Base-by-base conservation (phyloP, 129 eudicot genomes). In the Deinandra increscens region DNA sequence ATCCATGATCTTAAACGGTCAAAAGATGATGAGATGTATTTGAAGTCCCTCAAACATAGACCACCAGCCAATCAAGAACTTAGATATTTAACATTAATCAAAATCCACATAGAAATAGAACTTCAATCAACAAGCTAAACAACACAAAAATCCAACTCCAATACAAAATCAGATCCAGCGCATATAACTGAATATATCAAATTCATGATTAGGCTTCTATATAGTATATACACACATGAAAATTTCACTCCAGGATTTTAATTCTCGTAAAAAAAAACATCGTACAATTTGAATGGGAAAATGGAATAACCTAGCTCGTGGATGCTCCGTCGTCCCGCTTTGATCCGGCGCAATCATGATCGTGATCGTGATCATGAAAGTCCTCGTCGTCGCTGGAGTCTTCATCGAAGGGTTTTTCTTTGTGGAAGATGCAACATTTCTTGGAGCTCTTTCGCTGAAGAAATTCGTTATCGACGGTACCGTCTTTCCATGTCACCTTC, bases 401-500 rank as follows among this genome's bases (percentile, higher is more conserved):
- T 51, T 91, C 97, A 56, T 91, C 96, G 66, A 88, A 91, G 9
- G 96, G 81, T 80, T 88, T 88, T 8, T 88, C 84, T 42, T 91
- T 91, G 68, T 86, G 97, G 38, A 91, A 88, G 34, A 92, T 92
- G 82, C 98, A 92, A 69, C 97, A 91, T 78, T 91, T 91, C 33
- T 91, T 88, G 34, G 97, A 91, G 73, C 97, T 91, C 82, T 91
- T 91, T 67, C 74, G 86, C 45, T 86, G 83, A 41, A 88, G 80
- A 50, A 88, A 88, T 64, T 88, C 97, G 80, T 91, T 88, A 63
- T 91, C 93, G 41, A 86, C 86, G 49, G 96, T 92, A 9, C 96
- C 98, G 79, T 88, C 89, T 64, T 84, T 92, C 98, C 98, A 92
- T 5, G 96, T 67, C 22, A 92, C 98, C 87, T 87, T 90, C 90